Conservation (phyloP, 2,329 filamentous ascomycete genomes). For the Fusarium lyarnte region DNA sequence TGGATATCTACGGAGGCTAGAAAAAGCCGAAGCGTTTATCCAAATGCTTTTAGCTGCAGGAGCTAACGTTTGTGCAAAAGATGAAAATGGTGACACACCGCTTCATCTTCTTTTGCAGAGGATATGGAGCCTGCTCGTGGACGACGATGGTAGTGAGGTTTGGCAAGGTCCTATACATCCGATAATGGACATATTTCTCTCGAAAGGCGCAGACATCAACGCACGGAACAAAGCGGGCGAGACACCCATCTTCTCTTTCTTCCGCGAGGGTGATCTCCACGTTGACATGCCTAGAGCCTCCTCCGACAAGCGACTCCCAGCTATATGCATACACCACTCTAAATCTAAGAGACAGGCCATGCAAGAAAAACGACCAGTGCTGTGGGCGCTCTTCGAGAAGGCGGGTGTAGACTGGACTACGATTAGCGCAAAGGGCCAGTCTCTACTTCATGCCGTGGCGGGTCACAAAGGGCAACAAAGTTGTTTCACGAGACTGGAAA, state of each 20-base stretch:
- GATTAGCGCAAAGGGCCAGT: background rate
- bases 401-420: background rate
- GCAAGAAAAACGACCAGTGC: too few species aligned
- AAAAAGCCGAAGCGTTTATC: background rate
- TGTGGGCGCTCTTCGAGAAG: background rate
- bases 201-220: background rate
- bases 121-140: background rate
- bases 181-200: background rate
- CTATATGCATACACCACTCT: fast-evolving
- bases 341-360: too few species aligned
- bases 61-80: too few species aligned
- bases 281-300: background rate
- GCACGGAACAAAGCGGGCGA: background rate
- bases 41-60: background rate
- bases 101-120: background rate
- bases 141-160: fast-evolving
- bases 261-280: background rate
- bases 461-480: too few species aligned
- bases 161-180: background rate
- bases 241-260: background rate
- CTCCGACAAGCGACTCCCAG: too few species aligned
- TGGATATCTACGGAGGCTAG: background rate
- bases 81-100: background rate
- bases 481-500: too few species aligned
- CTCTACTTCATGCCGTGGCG: background rate